phyloP scores from a whole-genome alignment of 148 eudicot genomes.

The Cornus controversa region DNA sequence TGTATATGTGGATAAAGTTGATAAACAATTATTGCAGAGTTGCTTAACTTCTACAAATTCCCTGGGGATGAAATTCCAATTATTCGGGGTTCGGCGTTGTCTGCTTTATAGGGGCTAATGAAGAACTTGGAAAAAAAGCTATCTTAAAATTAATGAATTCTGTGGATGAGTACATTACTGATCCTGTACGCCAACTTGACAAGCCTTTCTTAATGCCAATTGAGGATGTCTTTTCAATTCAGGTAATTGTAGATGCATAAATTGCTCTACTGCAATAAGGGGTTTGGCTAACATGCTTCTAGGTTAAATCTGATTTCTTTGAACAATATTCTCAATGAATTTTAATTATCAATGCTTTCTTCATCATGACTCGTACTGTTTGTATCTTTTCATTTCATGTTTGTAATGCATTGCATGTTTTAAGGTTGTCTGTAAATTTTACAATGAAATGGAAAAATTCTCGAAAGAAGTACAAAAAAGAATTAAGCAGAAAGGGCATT shows the following conservation, averaged over 20 bases:
- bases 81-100: conserved; percentile 80
- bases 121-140: conserved; percentile 78
- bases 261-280: background rate
- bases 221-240: conserved; percentile 90
- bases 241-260: conserved; percentile 38
- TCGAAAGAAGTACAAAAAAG: no score
- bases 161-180: conserved; percentile 87
- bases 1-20: background rate
- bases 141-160: conserved; percentile 90
- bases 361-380: background rate
- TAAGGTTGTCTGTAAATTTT: no score
- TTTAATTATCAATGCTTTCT: no score
- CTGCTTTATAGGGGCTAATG: conserved; percentile 82
- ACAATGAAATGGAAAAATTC: no score
- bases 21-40: conserved; percentile 47
- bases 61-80: conserved; percentile 94
- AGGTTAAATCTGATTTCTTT: background rate
- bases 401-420: no score
- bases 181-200: conserved; percentile 82
- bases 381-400: background rate
- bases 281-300: no score
- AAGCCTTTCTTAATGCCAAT: conserved; percentile 91
- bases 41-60: conserved; percentile 83
- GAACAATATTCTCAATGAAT: background rate
- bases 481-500: no score